Percentiles rank a stretch among this genome's conserved stretches.
Evolutionary conservation across 2,329 filamentous ascomycete species (phyloP).

Genomic region (Penicillium sumatraense): DNA sequence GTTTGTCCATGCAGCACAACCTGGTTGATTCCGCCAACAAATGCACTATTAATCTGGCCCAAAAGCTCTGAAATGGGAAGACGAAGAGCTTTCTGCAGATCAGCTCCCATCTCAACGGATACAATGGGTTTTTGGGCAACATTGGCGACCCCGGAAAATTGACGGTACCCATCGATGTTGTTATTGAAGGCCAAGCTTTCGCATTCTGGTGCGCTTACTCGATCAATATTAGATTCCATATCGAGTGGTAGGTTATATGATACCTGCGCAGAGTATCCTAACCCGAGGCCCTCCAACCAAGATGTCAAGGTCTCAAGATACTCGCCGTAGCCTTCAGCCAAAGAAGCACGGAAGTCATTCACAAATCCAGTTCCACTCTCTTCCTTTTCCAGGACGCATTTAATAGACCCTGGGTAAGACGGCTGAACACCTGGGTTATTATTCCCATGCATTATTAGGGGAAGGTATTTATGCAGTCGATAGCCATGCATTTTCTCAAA

Average conservation of each 20-base stretch:
- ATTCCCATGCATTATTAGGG: neutral
- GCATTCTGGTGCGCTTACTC: conserved; percentile 43
- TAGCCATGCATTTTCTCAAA: neutral
- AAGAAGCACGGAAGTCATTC: neutral
- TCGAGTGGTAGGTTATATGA: conserved; percentile 48
- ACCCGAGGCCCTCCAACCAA: conserved; percentile 37
- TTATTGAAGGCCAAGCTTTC: conserved; percentile 42
- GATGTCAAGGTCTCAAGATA: conserved; percentile 35
- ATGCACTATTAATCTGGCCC: conserved; percentile 44
- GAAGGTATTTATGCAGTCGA: neutral
- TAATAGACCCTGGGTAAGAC: neutral
- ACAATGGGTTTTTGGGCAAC: conserved; percentile 43
- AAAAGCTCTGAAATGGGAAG: conserved; percentile 32
- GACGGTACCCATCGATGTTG: conserved; percentile 44
- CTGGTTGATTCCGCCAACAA: conserved; percentile 48
- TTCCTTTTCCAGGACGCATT: neutral
- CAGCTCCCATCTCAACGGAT: conserved; percentile 38
- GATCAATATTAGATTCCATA: conserved; percentile 39
- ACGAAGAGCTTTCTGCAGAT: neutral
- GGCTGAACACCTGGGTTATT: neutral
- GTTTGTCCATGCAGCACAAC: conserved; percentile 52
- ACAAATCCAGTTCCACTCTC: neutral
- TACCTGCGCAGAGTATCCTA: conserved; percentile 43
- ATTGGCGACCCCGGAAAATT: conserved; percentile 46
- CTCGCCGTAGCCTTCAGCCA: neutral